Conservation (phyloP, 2,329 filamentous ascomycete species). For the Colletotrichum spinosum region DNA sequence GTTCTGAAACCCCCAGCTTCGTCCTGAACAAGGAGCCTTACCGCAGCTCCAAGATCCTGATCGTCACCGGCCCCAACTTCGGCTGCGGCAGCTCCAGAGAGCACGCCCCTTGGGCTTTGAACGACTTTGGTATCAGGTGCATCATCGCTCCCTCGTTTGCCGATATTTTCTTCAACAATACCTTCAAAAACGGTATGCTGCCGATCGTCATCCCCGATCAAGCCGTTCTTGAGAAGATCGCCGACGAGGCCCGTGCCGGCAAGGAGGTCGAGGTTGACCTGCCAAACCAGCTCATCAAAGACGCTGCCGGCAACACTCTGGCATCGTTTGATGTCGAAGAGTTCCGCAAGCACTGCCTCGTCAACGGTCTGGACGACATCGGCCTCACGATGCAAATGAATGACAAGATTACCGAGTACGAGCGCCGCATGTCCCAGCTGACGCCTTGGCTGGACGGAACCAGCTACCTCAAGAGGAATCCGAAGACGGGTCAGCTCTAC, state of each 20-base stretch:
- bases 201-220: conserved; percentile 81
- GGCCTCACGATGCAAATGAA: conserved; percentile 93
- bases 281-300: conserved; percentile 84
- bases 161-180: conserved; percentile 99
- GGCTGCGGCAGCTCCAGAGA: conserved; percentile 93
- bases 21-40: conserved; percentile 92
- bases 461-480: conserved; percentile 77
- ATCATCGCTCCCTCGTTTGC: conserved; percentile 89
- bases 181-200: conserved; percentile 99
- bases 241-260: conserved; percentile 81
- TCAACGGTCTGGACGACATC: conserved; percentile 96
- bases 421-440: conserved; percentile 78
- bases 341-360: conserved; percentile 93
- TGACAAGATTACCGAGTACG: conserved; percentile 87
- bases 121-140: conserved; percentile 96
- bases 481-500: conserved; percentile 65
- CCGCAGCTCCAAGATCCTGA: conserved; percentile 85
- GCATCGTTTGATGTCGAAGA: conserved; percentile 88
- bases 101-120: conserved; percentile 95
- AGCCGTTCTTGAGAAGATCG: conserved; percentile 75
- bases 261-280: conserved; percentile 91
- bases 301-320: conserved; percentile 78
- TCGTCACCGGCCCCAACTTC: conserved; percentile 93
- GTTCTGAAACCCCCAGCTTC: conserved; percentile 82
- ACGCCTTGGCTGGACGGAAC: conserved; percentile 94